Evolutionary conservation across 2,329 filamentous ascomycete genomes (phyloP).

Genomic region (Pseudogymnoascus sp.): DNA sequence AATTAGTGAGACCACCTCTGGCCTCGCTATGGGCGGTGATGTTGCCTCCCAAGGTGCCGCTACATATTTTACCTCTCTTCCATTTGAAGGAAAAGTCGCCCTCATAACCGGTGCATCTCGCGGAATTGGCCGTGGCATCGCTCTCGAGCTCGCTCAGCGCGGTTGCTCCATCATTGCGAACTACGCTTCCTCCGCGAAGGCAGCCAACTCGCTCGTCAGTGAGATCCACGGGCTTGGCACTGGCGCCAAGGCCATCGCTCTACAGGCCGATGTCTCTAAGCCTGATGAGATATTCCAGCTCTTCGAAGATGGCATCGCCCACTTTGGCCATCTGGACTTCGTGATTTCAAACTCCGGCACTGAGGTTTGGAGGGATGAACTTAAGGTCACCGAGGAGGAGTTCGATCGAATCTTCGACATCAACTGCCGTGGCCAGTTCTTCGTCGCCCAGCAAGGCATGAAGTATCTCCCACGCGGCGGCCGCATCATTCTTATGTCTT

Average conservation of each 20-base stretch:
- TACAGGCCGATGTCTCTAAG: constrained; percentile 50
- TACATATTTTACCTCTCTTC: constrained; percentile 14
- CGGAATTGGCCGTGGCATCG: constrained; percentile 58
- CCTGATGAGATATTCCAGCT: constrained; percentile 30
- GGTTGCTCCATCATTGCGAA: constrained; percentile 59
- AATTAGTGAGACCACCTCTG: not conserved
- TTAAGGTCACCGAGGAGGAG: constrained; percentile 9
- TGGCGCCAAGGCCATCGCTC: constrained; percentile 38
- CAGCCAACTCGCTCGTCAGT: constrained; percentile 48
- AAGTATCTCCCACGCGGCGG: constrained; percentile 61
- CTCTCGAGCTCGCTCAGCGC: constrained; percentile 57
- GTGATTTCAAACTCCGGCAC: constrained; percentile 26
- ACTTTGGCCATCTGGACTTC: constrained; percentile 26
- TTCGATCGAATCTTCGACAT: constrained; percentile 43
- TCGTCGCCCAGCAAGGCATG: constrained; percentile 64
- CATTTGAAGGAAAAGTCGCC: constrained; percentile 44
- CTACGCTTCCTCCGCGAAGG: constrained; percentile 46
- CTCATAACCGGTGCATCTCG: constrained; percentile 58
- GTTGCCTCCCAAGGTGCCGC: not conserved
- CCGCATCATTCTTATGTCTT: constrained; percentile 57
- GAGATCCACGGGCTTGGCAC: constrained; percentile 42
- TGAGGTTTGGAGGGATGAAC: constrained; percentile 7
- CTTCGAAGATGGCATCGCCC: constrained; percentile 21
- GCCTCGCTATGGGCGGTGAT: not conserved
- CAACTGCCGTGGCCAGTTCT: constrained; percentile 61